Conservation (phyloP, 352 stramenopile genomes). For the Globisporangium nodosum region DNA sequence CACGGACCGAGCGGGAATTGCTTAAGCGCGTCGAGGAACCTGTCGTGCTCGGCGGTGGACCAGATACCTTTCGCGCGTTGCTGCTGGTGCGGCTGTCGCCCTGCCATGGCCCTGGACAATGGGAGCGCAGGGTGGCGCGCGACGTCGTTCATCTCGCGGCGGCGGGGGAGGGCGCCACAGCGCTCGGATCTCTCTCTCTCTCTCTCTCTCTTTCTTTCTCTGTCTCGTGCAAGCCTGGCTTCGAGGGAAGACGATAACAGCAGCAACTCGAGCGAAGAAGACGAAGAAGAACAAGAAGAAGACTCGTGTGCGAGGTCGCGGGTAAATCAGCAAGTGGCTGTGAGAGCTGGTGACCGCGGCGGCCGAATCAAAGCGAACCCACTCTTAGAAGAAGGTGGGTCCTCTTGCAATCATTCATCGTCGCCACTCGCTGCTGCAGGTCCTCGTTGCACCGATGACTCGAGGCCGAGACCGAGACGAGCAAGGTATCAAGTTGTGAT, state of each 20-base stretch:
- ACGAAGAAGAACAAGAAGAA: not conserved
- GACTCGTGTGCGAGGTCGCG: not conserved
- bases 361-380: conserved; percentile 1
- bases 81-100: not conserved
- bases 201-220: not conserved
- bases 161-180: not conserved
- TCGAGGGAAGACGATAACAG: no score
- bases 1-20: conserved; percentile 12
- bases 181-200: not conserved
- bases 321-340: conserved; percentile 1
- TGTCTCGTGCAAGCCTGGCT: no score
- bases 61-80: conserved; percentile 14
- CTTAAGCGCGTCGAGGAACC: conserved; percentile 17
- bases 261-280: not conserved
- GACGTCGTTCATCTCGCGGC: conserved; percentile 11
- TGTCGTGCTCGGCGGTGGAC: conserved; percentile 13
- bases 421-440: no score
- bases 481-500: no score
- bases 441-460: no score
- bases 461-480: not conserved
- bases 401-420: not conserved
- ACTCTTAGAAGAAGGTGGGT: not conserved
- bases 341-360: not conserved
- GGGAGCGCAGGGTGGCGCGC: conserved; percentile 1
- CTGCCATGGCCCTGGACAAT: conserved; percentile 1